A percentile compares a stretch with the other conserved stretches of the same genome.
These are phyloP conservation scores for Neoarthrinium moseri DNA, from an alignment of 2,329 filamentous ascomycete species.

Conservation along the genomic window DNA sequence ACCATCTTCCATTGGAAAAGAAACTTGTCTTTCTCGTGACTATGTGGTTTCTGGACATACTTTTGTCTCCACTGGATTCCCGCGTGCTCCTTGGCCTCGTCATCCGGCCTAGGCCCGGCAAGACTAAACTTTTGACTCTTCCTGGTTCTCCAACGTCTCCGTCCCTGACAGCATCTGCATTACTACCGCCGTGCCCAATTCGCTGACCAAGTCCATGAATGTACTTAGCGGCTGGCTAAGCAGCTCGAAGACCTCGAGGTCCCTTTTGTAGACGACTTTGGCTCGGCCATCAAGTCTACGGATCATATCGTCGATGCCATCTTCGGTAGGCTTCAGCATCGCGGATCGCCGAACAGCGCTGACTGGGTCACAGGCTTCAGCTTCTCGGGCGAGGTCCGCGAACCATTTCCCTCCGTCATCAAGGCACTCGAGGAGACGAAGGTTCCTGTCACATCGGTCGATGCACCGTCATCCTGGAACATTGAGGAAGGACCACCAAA, in stretches of 20 bases:
- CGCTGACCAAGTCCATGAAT: no score
- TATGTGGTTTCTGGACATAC: no score
- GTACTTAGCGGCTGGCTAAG: slow-evolving; percentile 68
- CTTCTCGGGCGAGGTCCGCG: slow-evolving; percentile 88
- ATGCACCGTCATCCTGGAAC: slow-evolving; percentile 93
- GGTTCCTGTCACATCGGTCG: slow-evolving; percentile 81
- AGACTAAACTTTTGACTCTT: no score
- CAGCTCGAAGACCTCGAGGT: slow-evolving; percentile 83
- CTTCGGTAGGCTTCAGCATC: slow-evolving; percentile 62
- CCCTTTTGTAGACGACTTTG: slow-evolving; percentile 82
- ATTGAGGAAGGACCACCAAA: slow-evolving; percentile 82
- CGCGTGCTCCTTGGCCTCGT: no score
- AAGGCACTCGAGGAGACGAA: slow-evolving; percentile 69
- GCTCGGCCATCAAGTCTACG: slow-evolving; percentile 59
- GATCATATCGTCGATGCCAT: slow-evolving; percentile 91
- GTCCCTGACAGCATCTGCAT: no score
- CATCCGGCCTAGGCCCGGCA: no score
- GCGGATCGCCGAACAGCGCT: slow-evolving; percentile 3
- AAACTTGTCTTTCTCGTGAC: no score
- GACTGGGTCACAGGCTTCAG: slow-evolving; percentile 65
- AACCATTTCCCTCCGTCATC: slow-evolving; percentile 85
- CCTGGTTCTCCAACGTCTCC: no score
- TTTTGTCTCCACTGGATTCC: no score
- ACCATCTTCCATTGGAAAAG: no score
- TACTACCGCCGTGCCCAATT: no score